Evolutionary conservation across 2,329 filamentous ascomycete genomes (phyloP), one percentile per base, ranked within the genome.

Genomic region (Clarireedia hainanense): DNA sequence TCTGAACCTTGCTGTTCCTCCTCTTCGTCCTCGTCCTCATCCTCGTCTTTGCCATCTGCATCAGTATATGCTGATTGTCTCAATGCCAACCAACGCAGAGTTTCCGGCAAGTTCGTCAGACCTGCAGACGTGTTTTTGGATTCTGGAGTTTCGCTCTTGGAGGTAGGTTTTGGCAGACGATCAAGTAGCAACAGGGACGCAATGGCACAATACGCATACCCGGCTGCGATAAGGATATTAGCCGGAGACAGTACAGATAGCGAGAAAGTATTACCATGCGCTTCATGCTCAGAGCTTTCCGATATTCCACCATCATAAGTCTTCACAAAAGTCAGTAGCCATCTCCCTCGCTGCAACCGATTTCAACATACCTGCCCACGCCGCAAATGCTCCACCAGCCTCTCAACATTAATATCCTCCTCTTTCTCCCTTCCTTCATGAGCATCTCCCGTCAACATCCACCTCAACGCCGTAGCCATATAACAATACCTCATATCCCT

Each of bases 171-270:
- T 60, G 7, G 69, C 24, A 67, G 59, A 34, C 61, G 61, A n/a
- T 58, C 56, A 17, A 96, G 76, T 50, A 96, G 81, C 2, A 83
- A 80, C 5, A 97, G 75, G 4, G 90, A 86, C 10, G 83, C 84
- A 53, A 96, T 80, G 6, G 86, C 91, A 70, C 91, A 96, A 74
- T 91, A 96, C 9, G 89, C 91, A 70, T 95, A 92, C 20, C 94
- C 94, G 63, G 89, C 88, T 91, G 59, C 30, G 10, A 10, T 14
- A 24, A 48, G 42, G 24, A 45, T 7, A 34, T 48, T 23, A 48
- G 46, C 15, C 26, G 15, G 26, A n/a, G 34, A 30, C 15, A 14
- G n/a, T 17, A 6, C 20, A 17, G 12, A 10, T 24, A 52, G 39
- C 7, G 6, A 45, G 10, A 26, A 20, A 2, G 55, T 53, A 54